A percentile compares a stretch with the other conserved stretches of the same genome.
These are phyloP conservation scores for Eutrema yunnanense DNA, from an alignment of 345 rosid genomes.

Conservation along the genomic window DNA sequence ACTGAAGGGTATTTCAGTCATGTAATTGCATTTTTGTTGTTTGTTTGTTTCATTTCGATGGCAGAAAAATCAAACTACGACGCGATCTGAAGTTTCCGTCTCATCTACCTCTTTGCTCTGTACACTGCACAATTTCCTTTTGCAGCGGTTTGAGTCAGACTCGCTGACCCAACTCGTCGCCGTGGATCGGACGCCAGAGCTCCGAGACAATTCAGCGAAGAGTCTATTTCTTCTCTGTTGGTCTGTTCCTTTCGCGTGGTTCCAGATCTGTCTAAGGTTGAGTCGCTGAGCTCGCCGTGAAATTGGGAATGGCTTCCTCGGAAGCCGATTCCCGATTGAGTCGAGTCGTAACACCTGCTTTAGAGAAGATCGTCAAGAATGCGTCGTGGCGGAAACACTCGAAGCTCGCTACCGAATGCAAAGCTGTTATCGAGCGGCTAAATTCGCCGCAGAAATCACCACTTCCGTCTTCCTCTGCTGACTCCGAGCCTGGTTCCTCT, in stretches of 20 bases:
- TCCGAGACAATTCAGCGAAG: slow-evolving; percentile 1
- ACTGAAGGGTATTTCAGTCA: slow-evolving; percentile 28
- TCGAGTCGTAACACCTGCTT: slow-evolving; percentile 66
- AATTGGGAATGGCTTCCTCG: slow-evolving; percentile 97
- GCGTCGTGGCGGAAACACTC: slow-evolving; percentile 98
- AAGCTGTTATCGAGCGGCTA: slow-evolving; percentile 69
- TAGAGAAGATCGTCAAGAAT: slow-evolving; percentile 81
- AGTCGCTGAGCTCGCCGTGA: slow-evolving; percentile 33
- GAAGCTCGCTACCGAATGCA: slow-evolving; percentile 84
- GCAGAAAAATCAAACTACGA: slow-evolving; percentile 29
- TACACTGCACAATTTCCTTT: slow-evolving; percentile 3
- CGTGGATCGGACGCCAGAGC: slow-evolving; percentile 21
- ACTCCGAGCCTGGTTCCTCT: slow-evolving; percentile 38
- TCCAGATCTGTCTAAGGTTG: slow-evolving; percentile 38
- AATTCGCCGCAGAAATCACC: slow-evolving; percentile 33
- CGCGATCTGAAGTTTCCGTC: slow-evolving; percentile 31
- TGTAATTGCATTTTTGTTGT: not conserved
- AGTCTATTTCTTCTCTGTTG: not conserved
- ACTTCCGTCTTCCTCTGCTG: slow-evolving; percentile 26
- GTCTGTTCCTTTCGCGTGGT: not conserved
- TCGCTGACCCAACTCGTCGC: slow-evolving; percentile 16
- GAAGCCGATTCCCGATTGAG: slow-evolving; percentile 97
- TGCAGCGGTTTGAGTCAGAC: slow-evolving; percentile 14
- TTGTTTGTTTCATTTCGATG: not conserved
- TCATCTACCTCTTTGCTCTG: slow-evolving; percentile 16